Conservation (phyloP, 2,329 filamentous ascomycete genomes). For the Orbilia brochopaga region DNA sequence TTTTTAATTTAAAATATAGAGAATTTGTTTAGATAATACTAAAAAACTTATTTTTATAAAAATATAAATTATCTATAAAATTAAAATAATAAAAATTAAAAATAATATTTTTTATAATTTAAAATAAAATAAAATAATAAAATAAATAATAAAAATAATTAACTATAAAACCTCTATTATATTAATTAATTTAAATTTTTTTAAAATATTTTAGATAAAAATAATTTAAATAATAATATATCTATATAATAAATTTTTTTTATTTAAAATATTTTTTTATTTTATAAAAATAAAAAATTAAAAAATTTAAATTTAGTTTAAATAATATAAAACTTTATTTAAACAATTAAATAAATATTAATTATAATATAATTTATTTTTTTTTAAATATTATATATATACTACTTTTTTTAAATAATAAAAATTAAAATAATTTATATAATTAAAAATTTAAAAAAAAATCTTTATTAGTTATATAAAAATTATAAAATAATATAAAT, state of each 20-base stretch:
- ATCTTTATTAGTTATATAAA: neutral
- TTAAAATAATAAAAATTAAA: neutral
- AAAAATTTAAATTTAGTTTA: conserved; percentile 7
- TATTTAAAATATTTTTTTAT: neutral
- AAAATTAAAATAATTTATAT: conserved; percentile 3
- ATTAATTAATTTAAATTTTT: neutral
- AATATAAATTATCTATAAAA: neutral
- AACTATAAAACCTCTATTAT: neutral
- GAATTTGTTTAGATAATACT: neutral
- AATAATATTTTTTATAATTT: neutral
- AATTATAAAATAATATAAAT: neutral
- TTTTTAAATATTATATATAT: conserved; percentile 27
- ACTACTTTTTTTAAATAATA: conserved; percentile 17
- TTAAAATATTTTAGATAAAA: neutral
- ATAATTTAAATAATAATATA: conserved; percentile 1
- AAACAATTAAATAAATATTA: conserved; percentile 8
- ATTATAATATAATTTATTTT: conserved; percentile 8
- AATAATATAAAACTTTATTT: conserved; percentile 6
- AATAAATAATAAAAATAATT: neutral
- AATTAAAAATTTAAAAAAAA: no score
- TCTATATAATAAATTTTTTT: conserved; percentile 4
- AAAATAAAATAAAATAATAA: neutral
- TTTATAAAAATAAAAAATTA: no score
- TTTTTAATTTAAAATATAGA: conserved; percentile 3
- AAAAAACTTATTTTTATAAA: conserved; percentile 2